phyloP scores from a whole-genome alignment of 192 early-diverging fungal species.

The Coemansia furcata region DNA sequence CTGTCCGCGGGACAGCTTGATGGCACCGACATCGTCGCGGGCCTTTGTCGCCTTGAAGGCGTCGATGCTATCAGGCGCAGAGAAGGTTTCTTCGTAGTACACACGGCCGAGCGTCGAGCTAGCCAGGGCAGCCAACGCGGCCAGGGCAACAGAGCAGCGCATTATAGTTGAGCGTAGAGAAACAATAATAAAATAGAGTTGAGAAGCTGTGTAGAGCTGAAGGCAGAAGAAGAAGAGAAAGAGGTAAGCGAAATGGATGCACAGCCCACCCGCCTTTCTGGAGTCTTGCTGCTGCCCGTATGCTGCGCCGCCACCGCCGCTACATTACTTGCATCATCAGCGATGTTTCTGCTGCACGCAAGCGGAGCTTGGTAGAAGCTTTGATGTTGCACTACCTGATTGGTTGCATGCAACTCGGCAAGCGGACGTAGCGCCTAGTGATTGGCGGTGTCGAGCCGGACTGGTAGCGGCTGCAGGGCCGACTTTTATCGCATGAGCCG shows the following conservation, averaged over 20 bases:
- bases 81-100: conserved; percentile 88
- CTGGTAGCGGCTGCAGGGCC: not conserved
- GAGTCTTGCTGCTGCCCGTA: not conserved
- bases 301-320: not conserved
- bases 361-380: conserved; percentile 4
- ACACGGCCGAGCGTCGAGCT: conserved; percentile 57
- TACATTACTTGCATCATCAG: not conserved
- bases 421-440: conserved; percentile 25
- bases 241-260: not conserved
- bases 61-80: conserved; percentile 52
- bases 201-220: not conserved
- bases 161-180: conserved; percentile 10
- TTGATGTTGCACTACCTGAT: conserved; percentile 30
- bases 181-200: not conserved
- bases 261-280: not conserved
- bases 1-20: conserved; percentile 69
- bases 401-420: conserved; percentile 8
- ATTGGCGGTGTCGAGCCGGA: conserved; percentile 19
- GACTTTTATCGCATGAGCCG: not conserved
- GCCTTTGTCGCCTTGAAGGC: conserved; percentile 70
- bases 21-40: conserved; percentile 70
- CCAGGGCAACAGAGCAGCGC: conserved; percentile 46
- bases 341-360: not conserved
- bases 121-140: conserved; percentile 42
- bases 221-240: conserved; percentile 1